A percentile compares a stretch with the other conserved stretches of the same genome.
phyloP scores from a whole-genome alignment of 208 protist genomes.

The Leishmania tarentolae region DNA sequence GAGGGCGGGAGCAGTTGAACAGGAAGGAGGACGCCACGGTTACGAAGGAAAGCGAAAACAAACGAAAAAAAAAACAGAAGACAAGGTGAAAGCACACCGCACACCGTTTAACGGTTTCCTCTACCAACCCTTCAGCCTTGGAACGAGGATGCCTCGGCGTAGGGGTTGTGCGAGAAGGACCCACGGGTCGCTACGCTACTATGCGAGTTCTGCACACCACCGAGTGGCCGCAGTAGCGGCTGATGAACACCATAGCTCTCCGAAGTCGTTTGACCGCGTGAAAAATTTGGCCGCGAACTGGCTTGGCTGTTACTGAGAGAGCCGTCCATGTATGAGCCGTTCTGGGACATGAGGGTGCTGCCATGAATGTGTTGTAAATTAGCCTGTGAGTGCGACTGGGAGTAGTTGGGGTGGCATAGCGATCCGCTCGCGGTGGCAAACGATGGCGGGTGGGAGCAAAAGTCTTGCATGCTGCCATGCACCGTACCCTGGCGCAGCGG shows the following conservation, averaged over 20 bases:
- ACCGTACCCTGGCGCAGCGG: background rate
- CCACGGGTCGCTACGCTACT: slow-evolving; percentile 21
- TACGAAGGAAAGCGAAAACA: slow-evolving; percentile 3
- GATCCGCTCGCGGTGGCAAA: slow-evolving; percentile 15
- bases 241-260: slow-evolving; percentile 10
- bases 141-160: slow-evolving; percentile 63
- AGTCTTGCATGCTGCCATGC: slow-evolving; percentile 29
- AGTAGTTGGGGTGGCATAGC: slow-evolving; percentile 7
- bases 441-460: slow-evolving; percentile 13
- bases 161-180: slow-evolving; percentile 74
- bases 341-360: slow-evolving; percentile 17
- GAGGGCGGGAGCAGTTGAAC: background rate
- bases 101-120: no score
- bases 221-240: slow-evolving; percentile 32
- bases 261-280: background rate
- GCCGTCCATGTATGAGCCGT: slow-evolving; percentile 15
- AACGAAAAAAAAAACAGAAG: background rate
- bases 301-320: slow-evolving; percentile 15
- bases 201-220: slow-evolving; percentile 6
- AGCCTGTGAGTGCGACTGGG: slow-evolving; percentile 15
- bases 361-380: slow-evolving; percentile 11
- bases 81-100: no score
- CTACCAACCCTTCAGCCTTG: slow-evolving; percentile 14
- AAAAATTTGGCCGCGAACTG: background rate
- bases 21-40: background rate